A percentile compares a stretch with the other conserved stretches of the same genome.
Evolutionary conservation across 371 early-diverging fungal genomes (phyloP).

Genomic region (Mucor mucedo): DNA sequence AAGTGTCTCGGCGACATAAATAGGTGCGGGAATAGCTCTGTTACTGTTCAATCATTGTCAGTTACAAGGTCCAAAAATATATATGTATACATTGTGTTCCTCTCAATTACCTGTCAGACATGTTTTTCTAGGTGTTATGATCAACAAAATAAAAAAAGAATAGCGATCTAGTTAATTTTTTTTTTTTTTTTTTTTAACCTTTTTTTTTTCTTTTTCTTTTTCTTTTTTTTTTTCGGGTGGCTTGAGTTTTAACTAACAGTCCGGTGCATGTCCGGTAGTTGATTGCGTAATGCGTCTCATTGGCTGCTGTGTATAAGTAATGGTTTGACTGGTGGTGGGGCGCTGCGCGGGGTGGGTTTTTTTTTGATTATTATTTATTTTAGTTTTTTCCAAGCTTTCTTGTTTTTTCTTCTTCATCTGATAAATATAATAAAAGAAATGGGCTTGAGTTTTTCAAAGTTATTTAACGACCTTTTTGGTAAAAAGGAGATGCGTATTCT

Average conservation of each 20-base stretch:
- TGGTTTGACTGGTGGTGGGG: no score
- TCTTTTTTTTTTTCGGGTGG: constrained; percentile 8
- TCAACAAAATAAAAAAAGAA: constrained; percentile 1
- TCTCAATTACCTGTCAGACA: constrained; percentile 28
- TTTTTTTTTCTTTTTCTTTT: neutral
- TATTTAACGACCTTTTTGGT: constrained; percentile 63
- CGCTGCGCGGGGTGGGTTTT: no score
- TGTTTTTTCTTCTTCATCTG: constrained; percentile 21
- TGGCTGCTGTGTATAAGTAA: neutral
- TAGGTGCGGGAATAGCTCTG: constrained; percentile 30
- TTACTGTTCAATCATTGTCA: constrained; percentile 10
- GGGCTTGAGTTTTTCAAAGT: constrained; percentile 55
- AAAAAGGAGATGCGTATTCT: constrained; percentile 96
- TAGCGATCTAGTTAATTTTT: neutral
- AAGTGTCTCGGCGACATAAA: constrained; percentile 86
- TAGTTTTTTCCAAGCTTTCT: neutral
- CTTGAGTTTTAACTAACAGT: constrained; percentile 2
- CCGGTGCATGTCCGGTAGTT: neutral
- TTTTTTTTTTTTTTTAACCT: constrained; percentile 1
- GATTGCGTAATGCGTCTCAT: neutral
- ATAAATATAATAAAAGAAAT: constrained; percentile 30
- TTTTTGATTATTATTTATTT: no score
- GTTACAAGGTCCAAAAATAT: no score
- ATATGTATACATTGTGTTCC: neutral
- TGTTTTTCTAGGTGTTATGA: neutral